Percentiles rank a stretch among this genome's conserved stretches.
These are phyloP conservation scores for Pichia sp. DNA, from an alignment of 1,139 yeast species.

Conservation along the genomic window DNA sequence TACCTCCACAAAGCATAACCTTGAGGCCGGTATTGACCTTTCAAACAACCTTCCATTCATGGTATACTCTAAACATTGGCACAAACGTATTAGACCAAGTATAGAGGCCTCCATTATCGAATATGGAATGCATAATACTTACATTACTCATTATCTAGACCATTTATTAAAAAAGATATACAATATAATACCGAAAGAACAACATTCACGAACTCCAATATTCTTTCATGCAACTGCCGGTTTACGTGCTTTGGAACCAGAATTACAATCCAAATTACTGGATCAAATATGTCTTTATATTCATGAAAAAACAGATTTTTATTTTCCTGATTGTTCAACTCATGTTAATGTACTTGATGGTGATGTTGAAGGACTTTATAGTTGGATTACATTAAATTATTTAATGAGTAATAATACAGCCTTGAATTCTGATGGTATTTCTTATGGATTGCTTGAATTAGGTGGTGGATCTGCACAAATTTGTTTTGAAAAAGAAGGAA, in stretches of 20 bases:
- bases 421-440: slow-evolving; percentile 22
- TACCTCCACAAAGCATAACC: slow-evolving; percentile 34
- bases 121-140: slow-evolving; percentile 36
- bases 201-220: slow-evolving; percentile 67
- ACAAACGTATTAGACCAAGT: slow-evolving; percentile 61
- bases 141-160: slow-evolving; percentile 57
- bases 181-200: slow-evolving; percentile 57
- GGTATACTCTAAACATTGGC: slow-evolving; percentile 46
- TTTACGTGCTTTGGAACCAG: slow-evolving; percentile 58
- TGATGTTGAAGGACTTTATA: slow-evolving; percentile 72
- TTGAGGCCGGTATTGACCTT: slow-evolving; percentile 15
- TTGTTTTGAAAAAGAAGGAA: slow-evolving; percentile 52
- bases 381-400: slow-evolving; percentile 76
- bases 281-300: slow-evolving; percentile 52
- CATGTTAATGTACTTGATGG: slow-evolving; percentile 72
- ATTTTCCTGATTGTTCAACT: slow-evolving; percentile 47
- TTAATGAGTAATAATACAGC: slow-evolving; percentile 56
- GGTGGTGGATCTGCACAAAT: slow-evolving; percentile 88
- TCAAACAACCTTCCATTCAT: slow-evolving; percentile 34
- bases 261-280: slow-evolving; percentile 47
- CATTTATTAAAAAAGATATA: slow-evolving; percentile 51
- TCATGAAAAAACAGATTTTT: slow-evolving; percentile 47
- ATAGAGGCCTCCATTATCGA: slow-evolving; percentile 43
- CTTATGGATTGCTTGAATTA: slow-evolving; percentile 77
- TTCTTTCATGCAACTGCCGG: slow-evolving; percentile 81